Evolutionary conservation across 163 green algal species (phyloP).

Genomic region (Scenedesmus sp.): DNA sequence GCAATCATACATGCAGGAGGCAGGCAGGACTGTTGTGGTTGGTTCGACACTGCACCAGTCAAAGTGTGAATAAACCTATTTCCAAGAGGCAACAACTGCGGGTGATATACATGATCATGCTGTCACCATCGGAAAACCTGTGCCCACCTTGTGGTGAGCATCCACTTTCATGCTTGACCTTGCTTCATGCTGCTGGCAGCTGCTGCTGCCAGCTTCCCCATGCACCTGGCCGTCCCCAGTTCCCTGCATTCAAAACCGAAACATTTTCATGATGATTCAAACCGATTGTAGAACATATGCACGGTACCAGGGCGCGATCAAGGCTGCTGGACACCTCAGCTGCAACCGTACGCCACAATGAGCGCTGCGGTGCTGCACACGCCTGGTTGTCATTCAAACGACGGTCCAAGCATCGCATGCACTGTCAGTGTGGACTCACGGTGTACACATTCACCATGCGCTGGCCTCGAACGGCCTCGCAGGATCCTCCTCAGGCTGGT

Average conservation of each 20-base stretch:
- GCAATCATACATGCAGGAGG: no score
- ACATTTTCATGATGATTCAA: no score
- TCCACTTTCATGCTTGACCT: constrained; percentile 4
- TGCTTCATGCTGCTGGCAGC: background rate
- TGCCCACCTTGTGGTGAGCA: background rate
- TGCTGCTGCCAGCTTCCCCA: constrained; percentile 9
- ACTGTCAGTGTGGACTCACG: background rate
- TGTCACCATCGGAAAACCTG: background rate
- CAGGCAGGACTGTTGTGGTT: no score
- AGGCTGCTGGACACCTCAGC: background rate
- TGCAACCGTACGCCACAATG: background rate
- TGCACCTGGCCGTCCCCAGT: background rate
- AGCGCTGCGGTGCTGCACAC: background rate
- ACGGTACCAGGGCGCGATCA: background rate
- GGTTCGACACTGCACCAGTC: no score
- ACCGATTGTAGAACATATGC: background rate
- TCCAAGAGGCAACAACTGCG: no score
- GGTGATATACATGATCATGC: no score
- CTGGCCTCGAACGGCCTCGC: background rate
- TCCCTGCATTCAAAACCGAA: background rate
- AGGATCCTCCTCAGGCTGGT: background rate
- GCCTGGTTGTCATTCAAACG: background rate
- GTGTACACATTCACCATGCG: constrained; percentile 1
- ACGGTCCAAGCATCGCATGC: background rate
- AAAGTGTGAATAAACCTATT: no score